Conservation (phyloP, 768 basidiomycete species). For the Termitomyces sp. region DNA sequence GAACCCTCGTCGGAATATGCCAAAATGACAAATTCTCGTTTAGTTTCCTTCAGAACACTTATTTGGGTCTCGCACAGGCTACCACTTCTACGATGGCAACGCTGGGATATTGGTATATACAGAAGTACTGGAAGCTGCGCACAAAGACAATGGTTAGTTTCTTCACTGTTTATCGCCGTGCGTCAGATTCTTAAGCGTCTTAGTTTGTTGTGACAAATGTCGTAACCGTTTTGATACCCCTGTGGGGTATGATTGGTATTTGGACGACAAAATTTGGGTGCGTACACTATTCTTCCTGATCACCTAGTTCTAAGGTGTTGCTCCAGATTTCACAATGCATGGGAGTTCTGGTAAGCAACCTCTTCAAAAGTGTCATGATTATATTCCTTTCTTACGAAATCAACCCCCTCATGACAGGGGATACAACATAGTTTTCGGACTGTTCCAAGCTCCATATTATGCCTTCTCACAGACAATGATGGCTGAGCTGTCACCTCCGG, state of each 20-base stretch:
- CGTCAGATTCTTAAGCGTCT: neutral
- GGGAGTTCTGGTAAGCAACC: slow-evolving; percentile 75
- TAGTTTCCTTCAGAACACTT: slow-evolving; percentile 78
- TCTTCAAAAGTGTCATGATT: neutral
- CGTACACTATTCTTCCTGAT: slow-evolving; percentile 12
- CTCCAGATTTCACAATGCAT: slow-evolving; percentile 65
- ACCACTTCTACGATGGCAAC: slow-evolving; percentile 69
- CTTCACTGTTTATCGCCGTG: neutral
- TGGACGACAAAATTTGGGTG: slow-evolving; percentile 75
- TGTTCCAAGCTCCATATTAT: slow-evolving; percentile 86
- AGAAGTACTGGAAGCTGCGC: slow-evolving; percentile 68
- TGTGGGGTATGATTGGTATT: slow-evolving; percentile 85
- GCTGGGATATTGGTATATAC: slow-evolving; percentile 80
- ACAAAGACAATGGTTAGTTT: slow-evolving; percentile 72
- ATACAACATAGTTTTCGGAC: slow-evolving; percentile 74
- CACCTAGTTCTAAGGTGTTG: slow-evolving; percentile 15
- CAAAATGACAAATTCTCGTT: slow-evolving; percentile 80
- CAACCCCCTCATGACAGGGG: slow-evolving; percentile 36
- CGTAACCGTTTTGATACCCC: slow-evolving; percentile 68
- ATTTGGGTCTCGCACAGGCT: slow-evolving; percentile 71
- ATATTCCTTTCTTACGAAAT: neutral
- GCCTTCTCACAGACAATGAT: slow-evolving; percentile 85
- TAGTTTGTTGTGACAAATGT: slow-evolving; percentile 77
- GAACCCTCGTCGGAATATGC: slow-evolving; percentile 67
- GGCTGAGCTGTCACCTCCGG: slow-evolving; percentile 83